Percentiles rank a stretch among this genome's conserved stretches.
phyloP scores from a whole-genome alignment of 2,329 filamentous ascomycete genomes.

The Gliomastix tumulicola region DNA sequence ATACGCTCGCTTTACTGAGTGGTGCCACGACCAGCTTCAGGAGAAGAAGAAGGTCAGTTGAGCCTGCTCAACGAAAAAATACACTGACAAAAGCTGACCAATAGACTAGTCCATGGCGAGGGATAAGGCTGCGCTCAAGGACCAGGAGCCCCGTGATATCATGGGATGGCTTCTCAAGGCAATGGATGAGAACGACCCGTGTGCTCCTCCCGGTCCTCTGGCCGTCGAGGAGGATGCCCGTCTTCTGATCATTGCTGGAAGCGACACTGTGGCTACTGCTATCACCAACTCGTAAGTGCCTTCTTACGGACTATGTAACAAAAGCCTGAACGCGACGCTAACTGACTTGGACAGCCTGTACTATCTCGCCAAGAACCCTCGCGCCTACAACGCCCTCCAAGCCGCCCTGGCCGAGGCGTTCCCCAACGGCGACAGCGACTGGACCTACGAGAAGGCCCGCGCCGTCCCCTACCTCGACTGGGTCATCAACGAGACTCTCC shows the following conservation, averaged over 20 bases:
- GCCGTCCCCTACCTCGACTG: conserved; percentile 2
- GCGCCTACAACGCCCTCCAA: conserved; percentile 1
- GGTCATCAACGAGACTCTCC: conserved; percentile 6
- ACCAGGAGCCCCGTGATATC: conserved; percentile 2
- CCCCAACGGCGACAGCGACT: conserved; percentile 1
- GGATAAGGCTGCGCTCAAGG: background rate
- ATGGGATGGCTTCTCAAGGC: conserved; percentile 3
- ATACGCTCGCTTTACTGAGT: conserved; percentile 1
- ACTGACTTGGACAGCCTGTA: background rate
- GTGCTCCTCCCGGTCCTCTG: conserved; percentile 1
- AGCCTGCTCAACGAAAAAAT: background rate
- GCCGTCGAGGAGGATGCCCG: conserved; percentile 4
- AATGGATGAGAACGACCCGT: conserved; percentile 1
- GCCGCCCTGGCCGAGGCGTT: background rate
- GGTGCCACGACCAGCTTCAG: conserved; percentile 2
- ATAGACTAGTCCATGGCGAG: background rate
- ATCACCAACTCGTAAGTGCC: conserved; percentile 4
- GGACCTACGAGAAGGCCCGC: conserved; percentile 2
- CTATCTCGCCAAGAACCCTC: conserved; percentile 4
- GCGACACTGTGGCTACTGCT: conserved; percentile 3
- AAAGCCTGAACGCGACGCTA: background rate
- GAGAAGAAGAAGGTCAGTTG: conserved; percentile 2
- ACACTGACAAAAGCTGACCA: background rate
- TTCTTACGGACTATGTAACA: background rate
- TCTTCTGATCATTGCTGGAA: conserved; percentile 4